A percentile compares a stretch with the other conserved stretches of the same genome.
phyloP scores from a whole-genome alignment of 1,284 basidiomycete genomes.

The Austroboletus niveus region DNA sequence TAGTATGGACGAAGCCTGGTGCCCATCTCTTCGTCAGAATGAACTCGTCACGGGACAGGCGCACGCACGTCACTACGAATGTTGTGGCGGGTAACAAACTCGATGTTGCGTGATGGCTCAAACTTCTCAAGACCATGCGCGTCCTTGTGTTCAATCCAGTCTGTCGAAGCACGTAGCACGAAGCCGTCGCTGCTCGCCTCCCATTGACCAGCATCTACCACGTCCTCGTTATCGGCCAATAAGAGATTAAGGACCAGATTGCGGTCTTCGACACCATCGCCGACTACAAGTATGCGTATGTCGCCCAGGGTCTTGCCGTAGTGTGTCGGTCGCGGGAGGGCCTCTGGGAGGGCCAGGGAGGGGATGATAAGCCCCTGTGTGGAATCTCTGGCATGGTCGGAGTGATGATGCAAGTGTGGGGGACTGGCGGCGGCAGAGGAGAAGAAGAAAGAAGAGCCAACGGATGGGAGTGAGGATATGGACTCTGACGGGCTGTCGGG shows the following conservation, averaged over 20 bases:
- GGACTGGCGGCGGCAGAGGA: slow-evolving; percentile 66
- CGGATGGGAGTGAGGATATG: slow-evolving; percentile 67
- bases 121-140: slow-evolving; percentile 61
- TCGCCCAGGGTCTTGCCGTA: slow-evolving; percentile 66
- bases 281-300: slow-evolving; percentile 53
- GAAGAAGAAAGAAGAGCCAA: slow-evolving; percentile 75
- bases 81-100: slow-evolving; percentile 43
- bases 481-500: slow-evolving; percentile 61
- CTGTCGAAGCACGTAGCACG: slow-evolving; percentile 57
- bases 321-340: slow-evolving; percentile 55
- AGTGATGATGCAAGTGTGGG: slow-evolving; percentile 38
- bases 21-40: slow-evolving; percentile 9
- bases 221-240: slow-evolving; percentile 60
- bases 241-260: slow-evolving; percentile 37
- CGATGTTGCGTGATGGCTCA: slow-evolving; percentile 61
- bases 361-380: slow-evolving; percentile 64
- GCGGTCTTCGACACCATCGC: slow-evolving; percentile 37
- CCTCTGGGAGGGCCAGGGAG: slow-evolving; percentile 59
- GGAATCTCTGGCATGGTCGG: slow-evolving; percentile 43
- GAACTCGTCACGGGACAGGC: background rate
- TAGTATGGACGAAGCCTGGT: slow-evolving; percentile 34
- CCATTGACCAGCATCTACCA: slow-evolving; percentile 58
- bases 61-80: slow-evolving; percentile 19
- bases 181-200: slow-evolving; percentile 43
- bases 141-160: slow-evolving; percentile 66